Evolutionary conservation across 768 basidiomycete genomes (phyloP).

Genomic region (Roridomyces roridus): DNA sequence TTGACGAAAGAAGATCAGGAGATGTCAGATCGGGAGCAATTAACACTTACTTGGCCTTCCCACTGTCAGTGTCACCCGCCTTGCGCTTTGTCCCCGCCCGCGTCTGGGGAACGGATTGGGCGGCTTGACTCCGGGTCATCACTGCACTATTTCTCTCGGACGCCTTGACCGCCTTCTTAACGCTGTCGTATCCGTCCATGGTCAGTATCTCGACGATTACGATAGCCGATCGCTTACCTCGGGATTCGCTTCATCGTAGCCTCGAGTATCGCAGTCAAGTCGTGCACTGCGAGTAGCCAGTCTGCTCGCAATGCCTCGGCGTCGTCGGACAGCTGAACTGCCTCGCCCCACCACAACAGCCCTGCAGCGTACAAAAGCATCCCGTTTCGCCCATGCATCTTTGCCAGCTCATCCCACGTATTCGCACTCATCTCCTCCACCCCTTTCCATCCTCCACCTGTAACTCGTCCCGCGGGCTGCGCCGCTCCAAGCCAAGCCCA

Average conservation of each 20-base stretch:
- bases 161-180: too few relatives aligned
- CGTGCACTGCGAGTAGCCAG: not conserved
- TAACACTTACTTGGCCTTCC: too few relatives aligned
- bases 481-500: not conserved
- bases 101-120: too few relatives aligned
- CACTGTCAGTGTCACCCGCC: too few relatives aligned
- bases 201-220: too few relatives aligned
- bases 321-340: not conserved
- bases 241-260: too few relatives aligned
- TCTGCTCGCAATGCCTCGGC: not conserved
- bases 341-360: not conserved
- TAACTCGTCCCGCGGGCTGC: not conserved
- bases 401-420: not conserved
- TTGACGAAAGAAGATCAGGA: too few relatives aligned
- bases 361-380: not conserved
- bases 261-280: not conserved
- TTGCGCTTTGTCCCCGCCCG: not conserved
- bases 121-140: conserved; percentile 37
- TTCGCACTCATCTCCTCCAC: not conserved
- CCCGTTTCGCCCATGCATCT: not conserved
- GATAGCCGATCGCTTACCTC: too few relatives aligned
- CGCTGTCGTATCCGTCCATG: too few relatives aligned
- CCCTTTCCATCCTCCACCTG: not conserved
- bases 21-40: too few relatives aligned
- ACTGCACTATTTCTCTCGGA: too few relatives aligned